Evolutionary conservation across 257 asterid genomes (phyloP), one percentile per base, ranked within the genome.

Genomic region (Solanum stenotomum): DNA sequence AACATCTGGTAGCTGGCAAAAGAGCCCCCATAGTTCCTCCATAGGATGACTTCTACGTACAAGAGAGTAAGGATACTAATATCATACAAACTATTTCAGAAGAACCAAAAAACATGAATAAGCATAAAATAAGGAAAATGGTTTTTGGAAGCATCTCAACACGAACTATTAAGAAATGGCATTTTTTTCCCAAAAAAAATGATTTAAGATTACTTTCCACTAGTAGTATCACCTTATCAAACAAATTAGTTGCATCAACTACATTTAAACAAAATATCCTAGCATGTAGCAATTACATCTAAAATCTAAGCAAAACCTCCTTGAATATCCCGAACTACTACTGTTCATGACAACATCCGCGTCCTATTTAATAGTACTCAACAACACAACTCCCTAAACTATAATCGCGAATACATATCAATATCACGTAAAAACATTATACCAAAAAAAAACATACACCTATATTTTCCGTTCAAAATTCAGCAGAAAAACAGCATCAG

Each of bases 1-100:
- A 87, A 89, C 83, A 87, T 87, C 88, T 88, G 84, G 65, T 89
- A 87, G 81, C 74, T 25, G 65, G 52, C 72, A 42, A 89, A 68
- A 86, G 31, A 35, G 87, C 46, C 38, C 71, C 86, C 85, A 78
- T 23, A 70, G 63, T 87, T 87, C 75, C 65, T 46, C 87, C 61
- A 89, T 71, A 74, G 35, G 72, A 86, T 71, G 42, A 70, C 71
- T 71, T 44, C 42, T 71, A 84, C 27, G 52, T 34, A 14, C 44
- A 59, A 71, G 25, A 86, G 82, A 70, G 16, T 31, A 38, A 61
- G 65, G 56, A 27, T 63, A 70, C 33, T 68, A 85, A 67, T 85
- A 37, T 9, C 68, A 67, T 63, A 9, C 65, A 85, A 46, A 85
- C 11, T 44, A 70, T 25, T 85, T n/a, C 83, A 72, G 68, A 81